Evolutionary conservation across 2,329 filamentous ascomycete species (phyloP).

Genomic region (Phialocephala subalpina): DNA sequence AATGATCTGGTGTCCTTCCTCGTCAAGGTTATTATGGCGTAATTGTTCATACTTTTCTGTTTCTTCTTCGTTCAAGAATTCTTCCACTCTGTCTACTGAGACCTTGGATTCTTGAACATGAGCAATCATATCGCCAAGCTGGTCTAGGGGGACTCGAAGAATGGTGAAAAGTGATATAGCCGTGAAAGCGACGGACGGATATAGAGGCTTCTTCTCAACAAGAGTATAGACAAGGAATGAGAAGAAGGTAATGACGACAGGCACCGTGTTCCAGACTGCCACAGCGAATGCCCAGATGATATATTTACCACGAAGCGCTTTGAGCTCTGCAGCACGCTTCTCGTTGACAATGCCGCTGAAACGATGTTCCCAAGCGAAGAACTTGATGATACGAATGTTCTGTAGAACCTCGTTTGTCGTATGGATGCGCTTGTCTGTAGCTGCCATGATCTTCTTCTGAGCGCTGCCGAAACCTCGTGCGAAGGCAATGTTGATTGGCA

Average conservation of each 20-base stretch:
- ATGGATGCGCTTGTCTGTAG: constrained; percentile 95
- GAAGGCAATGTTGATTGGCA: constrained; percentile 90
- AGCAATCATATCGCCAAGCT: constrained; percentile 97
- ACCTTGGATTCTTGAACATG: constrained; percentile 98
- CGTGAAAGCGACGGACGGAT: constrained; percentile 94
- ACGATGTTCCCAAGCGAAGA: constrained; percentile 96
- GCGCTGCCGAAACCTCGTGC: constrained; percentile 85
- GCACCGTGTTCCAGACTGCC: constrained; percentile 95
- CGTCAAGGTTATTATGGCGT: constrained; percentile 71
- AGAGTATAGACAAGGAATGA: constrained; percentile 94
- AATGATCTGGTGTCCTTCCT: constrained; percentile 76
- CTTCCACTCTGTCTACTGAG: constrained; percentile 94
- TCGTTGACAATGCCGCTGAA: constrained; percentile 89
- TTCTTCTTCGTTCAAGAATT: constrained; percentile 92
- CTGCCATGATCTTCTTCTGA: constrained; percentile 90
- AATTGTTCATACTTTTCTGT: constrained; percentile 95
- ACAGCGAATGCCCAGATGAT: constrained; percentile 92
- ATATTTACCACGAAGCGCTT: constrained; percentile 81
- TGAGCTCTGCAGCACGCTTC: constrained; percentile 82
- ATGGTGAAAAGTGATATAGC: constrained; percentile 96
- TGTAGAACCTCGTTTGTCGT: constrained; percentile 96
- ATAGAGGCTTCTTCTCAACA: constrained; percentile 86
- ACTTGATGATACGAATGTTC: constrained; percentile 99
- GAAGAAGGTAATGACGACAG: constrained; percentile 93
- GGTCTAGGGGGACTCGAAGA: constrained; percentile 90